Percentiles rank a stretch among this genome's conserved stretches.
Evolutionary conservation across 2,329 filamentous ascomycete species (phyloP).

Genomic region (Didymella arachidicola): DNA sequence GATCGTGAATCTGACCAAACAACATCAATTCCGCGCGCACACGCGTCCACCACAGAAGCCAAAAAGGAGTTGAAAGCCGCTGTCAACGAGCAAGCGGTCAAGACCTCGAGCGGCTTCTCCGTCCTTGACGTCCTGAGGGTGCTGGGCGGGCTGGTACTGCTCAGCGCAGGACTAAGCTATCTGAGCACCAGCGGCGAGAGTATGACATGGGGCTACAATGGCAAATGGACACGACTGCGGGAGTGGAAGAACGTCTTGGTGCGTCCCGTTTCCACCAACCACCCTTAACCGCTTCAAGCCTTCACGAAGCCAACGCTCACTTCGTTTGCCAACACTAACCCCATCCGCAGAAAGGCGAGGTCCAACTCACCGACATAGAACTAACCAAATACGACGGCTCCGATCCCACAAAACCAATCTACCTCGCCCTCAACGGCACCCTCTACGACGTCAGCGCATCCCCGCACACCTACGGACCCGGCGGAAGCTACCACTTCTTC

Average conservation of each 20-base stretch:
- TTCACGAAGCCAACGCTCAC: no score
- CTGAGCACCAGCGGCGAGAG: constrained; percentile 73
- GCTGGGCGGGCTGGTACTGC: constrained; percentile 69
- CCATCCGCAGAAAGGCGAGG: constrained; percentile 53
- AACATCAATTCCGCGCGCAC: constrained; percentile 7
- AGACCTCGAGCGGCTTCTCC: constrained; percentile 36
- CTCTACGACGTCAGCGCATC: constrained; percentile 84
- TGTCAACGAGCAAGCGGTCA: constrained; percentile 33
- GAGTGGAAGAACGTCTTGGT: constrained; percentile 47
- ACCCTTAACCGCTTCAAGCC: neutral
- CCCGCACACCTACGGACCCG: constrained; percentile 64
- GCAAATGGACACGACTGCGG: constrained; percentile 48
- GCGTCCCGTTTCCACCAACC: constrained; percentile 12
- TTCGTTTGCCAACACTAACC: neutral
- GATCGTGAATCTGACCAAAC: neutral
- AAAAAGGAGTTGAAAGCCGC: constrained; percentile 40
- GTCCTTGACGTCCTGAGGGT: constrained; percentile 73
- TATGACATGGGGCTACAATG: constrained; percentile 51
- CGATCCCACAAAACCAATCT: constrained; percentile 78
- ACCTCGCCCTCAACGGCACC: constrained; percentile 86
- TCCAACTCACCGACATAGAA: constrained; percentile 76
- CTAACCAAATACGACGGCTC: constrained; percentile 79
- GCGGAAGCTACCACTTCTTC: constrained; percentile 87
- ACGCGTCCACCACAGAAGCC: constrained; percentile 27
- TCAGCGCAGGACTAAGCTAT: constrained; percentile 76